A percentile compares a stretch with the other conserved stretches of the same genome.
phyloP scores from a whole-genome alignment of 257 asterid species.

The Henckelia pumila region DNA sequence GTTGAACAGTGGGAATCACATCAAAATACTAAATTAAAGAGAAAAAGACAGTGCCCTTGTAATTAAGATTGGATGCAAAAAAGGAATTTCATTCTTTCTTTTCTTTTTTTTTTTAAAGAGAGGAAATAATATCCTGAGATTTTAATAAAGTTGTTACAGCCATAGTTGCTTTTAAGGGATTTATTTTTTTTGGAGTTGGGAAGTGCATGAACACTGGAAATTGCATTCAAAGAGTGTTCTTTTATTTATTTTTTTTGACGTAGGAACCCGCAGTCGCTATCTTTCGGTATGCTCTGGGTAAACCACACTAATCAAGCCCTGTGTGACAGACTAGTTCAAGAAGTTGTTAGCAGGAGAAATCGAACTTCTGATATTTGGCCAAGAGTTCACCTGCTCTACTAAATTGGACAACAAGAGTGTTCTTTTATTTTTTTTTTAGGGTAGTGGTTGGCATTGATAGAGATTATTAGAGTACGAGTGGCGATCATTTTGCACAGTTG shows the following conservation, averaged over 20 bases:
- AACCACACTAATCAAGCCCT: too few relatives aligned
- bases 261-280: too few relatives aligned
- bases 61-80: conserved; percentile 1
- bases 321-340: too few relatives aligned
- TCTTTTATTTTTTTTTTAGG: conserved; percentile 19
- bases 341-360: too few relatives aligned
- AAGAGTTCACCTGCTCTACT: too few relatives aligned
- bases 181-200: conserved; percentile 38
- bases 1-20: conserved; percentile 41
- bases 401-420: too few relatives aligned
- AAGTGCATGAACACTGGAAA: conserved; percentile 50
- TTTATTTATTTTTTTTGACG: neutral
- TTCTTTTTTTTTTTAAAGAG: conserved; percentile 30
- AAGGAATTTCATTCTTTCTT: too few relatives aligned
- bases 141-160: conserved; percentile 51
- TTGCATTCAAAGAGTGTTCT: conserved; percentile 41
- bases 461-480: neutral
- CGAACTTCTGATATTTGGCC: too few relatives aligned
- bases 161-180: conserved; percentile 54
- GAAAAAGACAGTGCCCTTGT: conserved; percentile 21
- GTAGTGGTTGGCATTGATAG: neutral
- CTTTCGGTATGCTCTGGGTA: too few relatives aligned
- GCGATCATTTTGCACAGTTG: neutral
- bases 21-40: conserved; percentile 26
- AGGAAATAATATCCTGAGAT: conserved; percentile 45